Evolutionary conservation across 169 alveolate genomes (phyloP).

Genomic region (Plasmodium inui): DNA sequence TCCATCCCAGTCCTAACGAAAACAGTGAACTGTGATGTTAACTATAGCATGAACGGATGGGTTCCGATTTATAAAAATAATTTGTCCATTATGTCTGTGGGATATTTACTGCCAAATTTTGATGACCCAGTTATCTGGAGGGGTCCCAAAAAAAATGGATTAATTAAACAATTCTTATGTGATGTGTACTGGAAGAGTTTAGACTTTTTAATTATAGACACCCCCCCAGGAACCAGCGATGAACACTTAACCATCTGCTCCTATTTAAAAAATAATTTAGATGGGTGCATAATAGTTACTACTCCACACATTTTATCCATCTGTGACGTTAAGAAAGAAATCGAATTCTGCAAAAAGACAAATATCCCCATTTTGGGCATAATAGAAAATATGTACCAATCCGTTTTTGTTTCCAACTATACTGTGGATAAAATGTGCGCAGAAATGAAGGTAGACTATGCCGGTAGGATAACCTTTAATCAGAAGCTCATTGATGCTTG

Average conservation of each 20-base stretch:
- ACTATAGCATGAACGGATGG: constrained; percentile 96
- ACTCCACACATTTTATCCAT: constrained; percentile 84
- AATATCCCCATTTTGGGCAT: constrained; percentile 94
- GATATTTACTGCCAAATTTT: constrained; percentile 94
- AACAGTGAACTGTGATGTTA: constrained; percentile 93
- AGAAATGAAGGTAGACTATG: constrained; percentile 84
- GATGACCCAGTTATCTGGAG: constrained; percentile 98
- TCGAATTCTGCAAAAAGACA: constrained; percentile 88
- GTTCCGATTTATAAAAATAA: constrained; percentile 96
- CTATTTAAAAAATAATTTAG: constrained; percentile 90
- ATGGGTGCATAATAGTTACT: constrained; percentile 92
- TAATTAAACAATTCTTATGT: constrained; percentile 96
- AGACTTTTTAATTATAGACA: constrained; percentile 96
- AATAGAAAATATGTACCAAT: constrained; percentile 96
- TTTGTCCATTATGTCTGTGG: constrained; percentile 97
- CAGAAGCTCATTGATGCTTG: constrained; percentile 79
- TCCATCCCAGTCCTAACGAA: constrained; percentile 97
- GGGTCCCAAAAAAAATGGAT: constrained; percentile 97
- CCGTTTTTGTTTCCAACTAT: constrained; percentile 79
- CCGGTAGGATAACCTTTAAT: constrained; percentile 83
- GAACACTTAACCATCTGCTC: constrained; percentile 96
- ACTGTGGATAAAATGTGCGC: constrained; percentile 83
- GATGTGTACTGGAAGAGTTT: constrained; percentile 98
- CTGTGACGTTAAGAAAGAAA: constrained; percentile 79
- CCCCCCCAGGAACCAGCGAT: constrained; percentile 99